These are phyloP conservation scores for Breynia disticha DNA, from an alignment of 441 rosid species.

Conservation along the genomic window DNA sequence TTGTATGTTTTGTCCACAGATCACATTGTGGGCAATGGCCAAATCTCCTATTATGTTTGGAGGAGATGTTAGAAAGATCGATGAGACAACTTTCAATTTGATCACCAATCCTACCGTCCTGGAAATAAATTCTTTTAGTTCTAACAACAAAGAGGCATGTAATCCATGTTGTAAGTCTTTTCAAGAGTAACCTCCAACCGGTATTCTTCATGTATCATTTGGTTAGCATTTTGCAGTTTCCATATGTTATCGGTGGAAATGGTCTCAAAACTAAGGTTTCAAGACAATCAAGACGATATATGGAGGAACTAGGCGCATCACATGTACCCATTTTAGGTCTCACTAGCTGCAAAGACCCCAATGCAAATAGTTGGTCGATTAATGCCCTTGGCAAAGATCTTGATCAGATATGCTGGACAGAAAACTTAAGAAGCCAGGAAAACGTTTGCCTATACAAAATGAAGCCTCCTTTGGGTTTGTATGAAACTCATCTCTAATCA, in stretches of 20 bases:
- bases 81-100: slow-evolving; percentile 45
- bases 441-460: slow-evolving; percentile 65
- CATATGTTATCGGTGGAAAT: slow-evolving; percentile 28
- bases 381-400: slow-evolving; percentile 34
- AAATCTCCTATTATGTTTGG: slow-evolving; percentile 97
- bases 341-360: slow-evolving; percentile 60
- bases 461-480: slow-evolving; percentile 39
- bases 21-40: slow-evolving; percentile 91
- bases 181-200: slow-evolving; percentile 3
- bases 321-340: slow-evolving; percentile 35
- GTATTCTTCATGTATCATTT: slow-evolving; percentile 2
- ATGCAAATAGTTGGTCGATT: slow-evolving; percentile 52
- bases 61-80: slow-evolving; percentile 79
- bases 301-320: slow-evolving; percentile 16
- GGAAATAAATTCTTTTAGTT: slow-evolving; percentile 65
- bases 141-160: slow-evolving; percentile 67
- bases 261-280: slow-evolving; percentile 8
- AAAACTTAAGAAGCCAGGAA: slow-evolving; percentile 20
- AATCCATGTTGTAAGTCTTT: slow-evolving; percentile 6
- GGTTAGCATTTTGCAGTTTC: slow-evolving; percentile 42
- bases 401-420: slow-evolving; percentile 70
- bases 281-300: slow-evolving; percentile 7
- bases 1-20: slow-evolving; percentile 29
- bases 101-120: slow-evolving; percentile 66
- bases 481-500: slow-evolving; percentile 12